Percentiles rank a stretch among this genome's conserved stretches.
phyloP scores from a whole-genome alignment of 106 monocot species.

The Allium fistulosum region DNA sequence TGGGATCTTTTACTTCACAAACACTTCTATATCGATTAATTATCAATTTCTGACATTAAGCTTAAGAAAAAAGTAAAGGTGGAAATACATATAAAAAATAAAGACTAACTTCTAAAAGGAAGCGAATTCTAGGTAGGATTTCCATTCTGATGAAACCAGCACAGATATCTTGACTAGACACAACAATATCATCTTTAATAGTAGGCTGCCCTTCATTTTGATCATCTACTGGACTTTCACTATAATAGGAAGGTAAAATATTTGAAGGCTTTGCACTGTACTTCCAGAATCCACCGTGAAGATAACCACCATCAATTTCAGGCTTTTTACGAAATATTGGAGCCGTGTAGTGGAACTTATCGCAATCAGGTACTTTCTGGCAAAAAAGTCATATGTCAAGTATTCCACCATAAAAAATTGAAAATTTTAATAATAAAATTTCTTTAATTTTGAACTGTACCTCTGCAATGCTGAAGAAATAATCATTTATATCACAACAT shows the following conservation, averaged over 20 bases:
- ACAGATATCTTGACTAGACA: conserved; percentile 90
- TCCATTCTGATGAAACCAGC: conserved; percentile 95
- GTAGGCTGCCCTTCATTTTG: conserved; percentile 54
- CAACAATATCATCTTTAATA: conserved; percentile 80
- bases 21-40: no score
- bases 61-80: neutral
- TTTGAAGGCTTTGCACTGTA: conserved; percentile 88
- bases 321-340: conserved; percentile 84
- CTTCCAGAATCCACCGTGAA: conserved; percentile 97
- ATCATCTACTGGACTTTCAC: conserved; percentile 31
- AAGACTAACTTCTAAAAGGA: conserved; percentile 75
- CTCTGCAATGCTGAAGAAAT: conserved; percentile 60
- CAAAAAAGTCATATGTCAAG: conserved; percentile 5
- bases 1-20: no score
- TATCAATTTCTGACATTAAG: no score
- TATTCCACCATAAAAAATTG: conserved; percentile 1
- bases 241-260: conserved; percentile 30
- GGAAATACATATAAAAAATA: neutral
- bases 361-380: conserved; percentile 50
- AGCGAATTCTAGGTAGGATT: conserved; percentile 85
- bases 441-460: conserved; percentile 22
- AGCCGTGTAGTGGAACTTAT: conserved; percentile 57
- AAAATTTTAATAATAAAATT: neutral
- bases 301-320: conserved; percentile 62
- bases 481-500: conserved; percentile 76